phyloP scores from a whole-genome alignment of 148 eudicot species.

The Beta vulgaris region DNA sequence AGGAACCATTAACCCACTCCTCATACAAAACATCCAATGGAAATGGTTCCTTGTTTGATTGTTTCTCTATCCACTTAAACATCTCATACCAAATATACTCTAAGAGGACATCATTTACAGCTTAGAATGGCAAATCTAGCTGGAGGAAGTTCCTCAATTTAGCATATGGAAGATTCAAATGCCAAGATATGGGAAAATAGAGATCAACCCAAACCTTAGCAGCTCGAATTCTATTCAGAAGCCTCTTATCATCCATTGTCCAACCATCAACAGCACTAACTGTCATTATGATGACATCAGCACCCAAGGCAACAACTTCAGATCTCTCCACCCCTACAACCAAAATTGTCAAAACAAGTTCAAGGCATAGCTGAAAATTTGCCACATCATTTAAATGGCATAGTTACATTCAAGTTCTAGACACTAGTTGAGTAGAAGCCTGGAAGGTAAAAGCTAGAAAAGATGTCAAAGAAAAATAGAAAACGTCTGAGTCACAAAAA shows the following conservation, averaged over 20 bases:
- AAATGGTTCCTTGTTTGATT: too few species aligned
- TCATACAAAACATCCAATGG: too few species aligned
- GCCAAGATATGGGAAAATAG: neutral
- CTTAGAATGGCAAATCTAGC: neutral
- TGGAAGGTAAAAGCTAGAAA: neutral
- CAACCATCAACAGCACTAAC: slow-evolving; percentile 89
- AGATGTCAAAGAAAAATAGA: neutral
- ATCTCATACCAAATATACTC: too few species aligned
- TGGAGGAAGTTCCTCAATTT: neutral
- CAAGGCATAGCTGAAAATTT: neutral
- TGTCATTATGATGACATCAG: slow-evolving; percentile 80
- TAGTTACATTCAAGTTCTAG: neutral
- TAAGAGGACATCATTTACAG: neutral
- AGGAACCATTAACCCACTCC: too few species aligned
- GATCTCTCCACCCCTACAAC: slow-evolving; percentile 89
- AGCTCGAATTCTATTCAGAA: slow-evolving; percentile 63
- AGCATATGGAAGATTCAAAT: neutral
- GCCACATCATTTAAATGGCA: neutral
- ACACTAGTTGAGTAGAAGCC: neutral
- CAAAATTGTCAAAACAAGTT: slow-evolving; percentile 6
- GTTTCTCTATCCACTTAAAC: too few species aligned
- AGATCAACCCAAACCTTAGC: slow-evolving; percentile 48
- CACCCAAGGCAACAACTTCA: slow-evolving; percentile 80
- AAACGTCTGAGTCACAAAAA: neutral
- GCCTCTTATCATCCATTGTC: slow-evolving; percentile 74